Base-by-base conservation (phyloP, 2,329 filamentous ascomycete genomes). In the Madurella mycetomatis region DNA sequence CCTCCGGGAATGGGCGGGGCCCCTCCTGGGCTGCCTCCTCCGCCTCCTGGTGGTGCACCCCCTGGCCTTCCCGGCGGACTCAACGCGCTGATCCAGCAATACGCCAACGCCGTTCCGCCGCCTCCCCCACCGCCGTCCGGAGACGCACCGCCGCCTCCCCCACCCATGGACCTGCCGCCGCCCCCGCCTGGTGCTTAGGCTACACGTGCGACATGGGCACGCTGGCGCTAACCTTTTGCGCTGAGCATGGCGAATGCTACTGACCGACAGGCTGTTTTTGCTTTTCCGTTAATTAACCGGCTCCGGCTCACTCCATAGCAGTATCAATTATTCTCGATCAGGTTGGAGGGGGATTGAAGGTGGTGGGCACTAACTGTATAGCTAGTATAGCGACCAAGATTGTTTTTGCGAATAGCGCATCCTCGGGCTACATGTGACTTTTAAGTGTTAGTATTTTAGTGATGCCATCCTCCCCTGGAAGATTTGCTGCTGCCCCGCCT, bases 11-110 rank as follows among this genome's bases (percentile, higher is more conserved):
- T 77, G 68, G 72, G 70, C 46, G 70, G 69, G 39, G 72, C 76
- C 49, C 74, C 74, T 30, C 61, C 62, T 41, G 62, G 62, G 9
- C 42, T 64, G 51, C 59, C 61, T 41, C 67, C 67, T 47, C 64
- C 65, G 43, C 52, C 68, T 55, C 56, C 66, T 34, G 60, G 62
- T 19, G 57, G 53, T 56, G 78, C 76, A 54, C 79, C 80, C 44
- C 79, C 82, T 64, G 78, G 74, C 57, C 73, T 82, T 19, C 70
- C 72, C 42, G 78, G 80, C 56, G 82, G 82, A 41, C 74, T 86
- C 57, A 84, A 80, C 66, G 81, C 83, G 45, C 75, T 89, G 55
- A 85, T 87, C 64, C 83, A 87, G 69, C 84, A 85, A 64, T 88
- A 71, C 47, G 67, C 69, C 34, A 66, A 65, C 51, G 66, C 64